phyloP scores from a whole-genome alignment of 148 eudicot species.

The Bassia scoparia region DNA sequence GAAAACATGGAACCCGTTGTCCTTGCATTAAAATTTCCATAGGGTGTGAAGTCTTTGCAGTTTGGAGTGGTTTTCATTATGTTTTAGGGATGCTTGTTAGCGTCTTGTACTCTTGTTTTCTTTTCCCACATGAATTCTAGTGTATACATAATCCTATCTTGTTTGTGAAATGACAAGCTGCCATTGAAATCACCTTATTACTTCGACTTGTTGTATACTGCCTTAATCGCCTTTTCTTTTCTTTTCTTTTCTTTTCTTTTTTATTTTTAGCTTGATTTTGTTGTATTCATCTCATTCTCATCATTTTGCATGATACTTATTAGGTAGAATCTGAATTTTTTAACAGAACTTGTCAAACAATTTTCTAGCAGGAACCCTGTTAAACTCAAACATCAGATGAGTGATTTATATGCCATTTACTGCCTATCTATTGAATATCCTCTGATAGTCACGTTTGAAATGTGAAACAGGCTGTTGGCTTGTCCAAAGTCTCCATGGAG shows the following conservation, averaged over 20 bases:
- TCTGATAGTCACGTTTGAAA: slow-evolving; percentile 10
- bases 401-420: slow-evolving; percentile 13
- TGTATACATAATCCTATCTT: too few relatives aligned
- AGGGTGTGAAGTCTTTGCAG: neutral
- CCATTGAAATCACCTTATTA: neutral
- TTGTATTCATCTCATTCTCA: neutral
- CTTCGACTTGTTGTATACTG: neutral
- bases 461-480: slow-evolving; percentile 7
- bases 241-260: neutral
- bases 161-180: too few relatives aligned
- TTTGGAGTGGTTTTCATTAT: neutral
- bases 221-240: neutral
- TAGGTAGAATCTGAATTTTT: slow-evolving; percentile 9
- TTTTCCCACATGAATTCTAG: too few relatives aligned
- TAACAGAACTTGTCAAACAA: slow-evolving; percentile 8
- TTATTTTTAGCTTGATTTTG: neutral
- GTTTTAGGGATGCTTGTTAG: neutral
- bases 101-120: neutral
- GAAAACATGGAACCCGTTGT: neutral
- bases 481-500: neutral
- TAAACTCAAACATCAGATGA: neutral
- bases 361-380: neutral
- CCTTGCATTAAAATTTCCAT: neutral
- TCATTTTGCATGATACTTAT: slow-evolving; percentile 2
- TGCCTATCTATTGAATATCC: slow-evolving; percentile 1